Evolutionary conservation across 148 eudicot species (phyloP), one percentile per base, ranked within the genome.

Genomic region (Camellia sinensis): DNA sequence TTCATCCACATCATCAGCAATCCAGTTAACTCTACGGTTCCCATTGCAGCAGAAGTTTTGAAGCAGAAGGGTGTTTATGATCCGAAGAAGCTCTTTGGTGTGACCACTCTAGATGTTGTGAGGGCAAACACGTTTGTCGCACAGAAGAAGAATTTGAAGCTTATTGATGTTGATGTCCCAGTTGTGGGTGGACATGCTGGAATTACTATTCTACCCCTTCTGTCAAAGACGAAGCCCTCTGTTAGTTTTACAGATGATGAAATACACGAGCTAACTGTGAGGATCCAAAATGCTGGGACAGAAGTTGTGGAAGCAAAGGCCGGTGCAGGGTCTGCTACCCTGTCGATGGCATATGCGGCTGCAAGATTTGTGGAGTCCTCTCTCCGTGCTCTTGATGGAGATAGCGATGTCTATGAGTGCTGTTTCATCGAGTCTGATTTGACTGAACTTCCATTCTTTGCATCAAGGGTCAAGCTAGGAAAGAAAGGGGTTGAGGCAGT

Each of bases 271-370:
- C 83, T 94, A 45, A 92, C 98, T 0, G 91, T 84, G 65, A 89
- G 97, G 89, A 94, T 92, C 45, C 98, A 92, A 73, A 94, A 94
- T 84, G 98, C 95, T 11, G 98, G 98, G 74, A 94, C 97, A 1
- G 98, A 94, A 80, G 98, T 94, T 21, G 98, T 94, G 81, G 98
- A 94, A 82, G 98, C 98, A 15, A 94, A 94, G 78, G 95, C 95
- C 3, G 98, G 98, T 61, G 95, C 98, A 0, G 98, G 98, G 52
- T 94, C 98, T 3, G 98, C 98, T 5, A 94, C 98, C 17, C 88
- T 94, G 74, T 94, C 98, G 0, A 94, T 94, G 98, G 97, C 98
- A 0, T 94, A 92, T 85, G 98, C 97, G 64, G 98, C 98, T 12
- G 98, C 98, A 21, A 86, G 98, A 82, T 94, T 94, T 62, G 92